Evolutionary conservation across 2,329 filamentous ascomycete species (phyloP), one percentile per base, ranked within the genome.

Genomic region (Phialocephala sp.): DNA sequence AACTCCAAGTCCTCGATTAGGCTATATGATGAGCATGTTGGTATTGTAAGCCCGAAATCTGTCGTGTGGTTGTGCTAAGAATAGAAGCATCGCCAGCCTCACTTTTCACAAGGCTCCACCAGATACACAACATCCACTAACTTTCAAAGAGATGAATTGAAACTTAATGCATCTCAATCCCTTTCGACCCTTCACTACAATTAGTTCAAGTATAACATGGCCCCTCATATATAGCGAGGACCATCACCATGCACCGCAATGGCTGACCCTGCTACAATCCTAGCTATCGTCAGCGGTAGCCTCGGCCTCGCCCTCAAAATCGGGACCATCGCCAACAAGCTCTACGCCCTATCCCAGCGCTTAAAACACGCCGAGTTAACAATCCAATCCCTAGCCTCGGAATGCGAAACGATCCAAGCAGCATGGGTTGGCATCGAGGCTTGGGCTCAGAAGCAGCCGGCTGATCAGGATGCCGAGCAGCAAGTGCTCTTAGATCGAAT

Each of bases 181-280:
- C 1, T 43, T 43, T 4, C 1, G 15, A 6, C 2, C 1, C 15
- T n/a, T 43, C 6, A 6, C 15, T 8, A 3, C 4, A 43, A 1
- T 1, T 14, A 18, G 18, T 43, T 15, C 41, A 43, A 43, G 41
- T 14, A 5, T 6, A 43, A 43, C 14, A 43, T 18, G 27, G 27
- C 27, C 27, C 27, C 6, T 32, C 27, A 6, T 6, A 32, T 6
- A 32, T 32, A 32, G 27, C 27, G 27, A 32, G 6, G 27, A 3
- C 27, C 27, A 32, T 32, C 6, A 32, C 3, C 27, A 32, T 32
- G 27, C 27, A 32, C 20, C n/a, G 20, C 6, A 8, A 59, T 59
- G 56, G 37, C 56, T 41, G 56, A 59, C 22, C 36, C 56, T 9
- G 56, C 35, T 11, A 59, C 56, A 45, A 41, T 59, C 37, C n/a